Percentiles rank a stretch among this genome's conserved stretches.
Conservation (phyloP, 1,284 basidiomycete species). For the Pseudozyma pruni region DNA sequence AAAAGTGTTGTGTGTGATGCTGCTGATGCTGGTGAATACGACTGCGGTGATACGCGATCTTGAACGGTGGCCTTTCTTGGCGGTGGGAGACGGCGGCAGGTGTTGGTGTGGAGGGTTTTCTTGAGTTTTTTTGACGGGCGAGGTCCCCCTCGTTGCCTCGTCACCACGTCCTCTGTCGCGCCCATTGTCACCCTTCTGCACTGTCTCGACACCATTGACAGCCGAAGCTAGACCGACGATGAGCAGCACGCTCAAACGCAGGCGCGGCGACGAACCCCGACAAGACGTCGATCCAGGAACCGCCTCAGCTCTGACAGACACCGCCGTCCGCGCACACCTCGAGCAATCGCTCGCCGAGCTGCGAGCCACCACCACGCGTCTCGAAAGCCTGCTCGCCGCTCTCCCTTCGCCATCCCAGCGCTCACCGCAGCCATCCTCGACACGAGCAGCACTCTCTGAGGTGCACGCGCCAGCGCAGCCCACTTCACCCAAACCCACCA, state of each 20-base stretch:
- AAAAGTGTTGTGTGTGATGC: conserved; percentile 1
- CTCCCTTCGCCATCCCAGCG: not conserved
- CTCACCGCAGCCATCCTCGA: too few relatives aligned
- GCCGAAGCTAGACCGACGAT: too few relatives aligned
- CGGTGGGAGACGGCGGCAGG: not conserved
- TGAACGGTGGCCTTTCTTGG: not conserved
- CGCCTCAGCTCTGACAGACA: too few relatives aligned
- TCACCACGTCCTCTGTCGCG: not conserved
- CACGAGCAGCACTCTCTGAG: not conserved
- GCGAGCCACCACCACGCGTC: not conserved
- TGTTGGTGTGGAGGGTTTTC: conserved; percentile 33
- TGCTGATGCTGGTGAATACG: not conserved
- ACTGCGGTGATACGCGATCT: too few relatives aligned
- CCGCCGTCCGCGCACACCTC: not conserved
- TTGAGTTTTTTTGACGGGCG: not conserved
- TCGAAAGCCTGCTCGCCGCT: not conserved
- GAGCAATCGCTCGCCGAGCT: conserved; percentile 4
- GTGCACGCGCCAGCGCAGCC: not conserved
- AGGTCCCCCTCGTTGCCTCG: too few relatives aligned
- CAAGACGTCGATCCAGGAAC: too few relatives aligned
- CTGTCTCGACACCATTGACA: too few relatives aligned
- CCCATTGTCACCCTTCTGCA: too few relatives aligned
- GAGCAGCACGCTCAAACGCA: conserved; percentile 13
- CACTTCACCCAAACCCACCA: not conserved
- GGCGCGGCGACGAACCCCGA: too few relatives aligned